phyloP scores from a whole-genome alignment of 768 basidiomycete species.

The Lactarius trivialis region DNA sequence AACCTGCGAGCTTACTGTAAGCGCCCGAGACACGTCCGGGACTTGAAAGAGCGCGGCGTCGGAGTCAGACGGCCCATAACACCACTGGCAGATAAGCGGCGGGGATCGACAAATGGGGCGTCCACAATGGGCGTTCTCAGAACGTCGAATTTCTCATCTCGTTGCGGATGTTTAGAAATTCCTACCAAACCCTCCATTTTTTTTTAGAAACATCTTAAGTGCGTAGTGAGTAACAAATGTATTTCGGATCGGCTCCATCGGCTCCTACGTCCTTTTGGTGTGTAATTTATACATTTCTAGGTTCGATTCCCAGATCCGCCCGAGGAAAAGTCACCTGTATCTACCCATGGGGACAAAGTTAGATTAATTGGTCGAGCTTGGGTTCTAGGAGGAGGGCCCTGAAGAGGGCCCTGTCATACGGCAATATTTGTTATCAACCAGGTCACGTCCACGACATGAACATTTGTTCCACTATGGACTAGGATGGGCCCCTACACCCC shows the following conservation, averaged over 20 bases:
- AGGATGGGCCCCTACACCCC: neutral
- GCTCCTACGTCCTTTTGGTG: neutral
- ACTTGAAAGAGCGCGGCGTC: neutral
- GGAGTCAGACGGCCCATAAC: neutral
- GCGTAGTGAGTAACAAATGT: neutral
- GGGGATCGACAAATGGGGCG: neutral
- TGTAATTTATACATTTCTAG: neutral
- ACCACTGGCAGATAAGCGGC: too few relatives aligned
- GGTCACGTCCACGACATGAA: neutral
- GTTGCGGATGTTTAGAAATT: neutral
- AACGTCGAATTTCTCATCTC: too few relatives aligned
- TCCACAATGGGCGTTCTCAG: too few relatives aligned
- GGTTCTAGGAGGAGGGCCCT: neutral
- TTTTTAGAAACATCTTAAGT: neutral
- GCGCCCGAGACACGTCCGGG: neutral
- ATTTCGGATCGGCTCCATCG: neutral
- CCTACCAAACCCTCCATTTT: neutral
- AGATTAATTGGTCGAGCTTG: neutral
- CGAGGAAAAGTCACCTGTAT: neutral
- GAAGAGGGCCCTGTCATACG: neutral
- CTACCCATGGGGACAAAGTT: neutral
- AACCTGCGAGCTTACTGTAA: too few relatives aligned
- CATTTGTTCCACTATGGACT: neutral
- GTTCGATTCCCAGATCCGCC: neutral
- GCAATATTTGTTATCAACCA: neutral